Percentiles rank a stretch among this genome's conserved stretches.
phyloP scores from a whole-genome alignment of 305 asterid species.

The Coffea humblotiana region DNA sequence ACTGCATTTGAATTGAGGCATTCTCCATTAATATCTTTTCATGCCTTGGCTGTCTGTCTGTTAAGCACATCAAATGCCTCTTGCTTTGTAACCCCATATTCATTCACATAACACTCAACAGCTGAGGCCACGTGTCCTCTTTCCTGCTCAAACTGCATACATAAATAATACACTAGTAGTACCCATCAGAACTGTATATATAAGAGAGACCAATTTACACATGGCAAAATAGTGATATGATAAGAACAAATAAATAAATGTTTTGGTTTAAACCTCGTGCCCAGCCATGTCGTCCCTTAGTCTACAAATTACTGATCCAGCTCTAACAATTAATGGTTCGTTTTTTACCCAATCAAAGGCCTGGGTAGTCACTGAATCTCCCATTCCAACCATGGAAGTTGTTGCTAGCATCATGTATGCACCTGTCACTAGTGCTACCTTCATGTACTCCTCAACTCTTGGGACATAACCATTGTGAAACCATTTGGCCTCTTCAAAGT shows the following conservation, averaged over 20 bases:
- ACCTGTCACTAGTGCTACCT: conserved; percentile 23
- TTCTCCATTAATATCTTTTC: conserved; percentile 44
- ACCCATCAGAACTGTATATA: no score
- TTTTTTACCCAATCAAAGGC: conserved; percentile 34
- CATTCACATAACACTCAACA: conserved; percentile 33
- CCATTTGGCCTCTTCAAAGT: conserved; percentile 46
- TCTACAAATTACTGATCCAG: conserved; percentile 26
- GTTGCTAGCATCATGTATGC: conserved; percentile 34
- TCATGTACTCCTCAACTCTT: conserved; percentile 41
- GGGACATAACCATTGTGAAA: conserved; percentile 25
- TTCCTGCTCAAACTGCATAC: conserved; percentile 28
- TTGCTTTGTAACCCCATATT: conserved; percentile 26
- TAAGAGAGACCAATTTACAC: no score
- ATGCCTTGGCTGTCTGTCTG: conserved; percentile 14
- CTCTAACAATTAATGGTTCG: conserved; percentile 31
- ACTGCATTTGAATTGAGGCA: conserved; percentile 21
- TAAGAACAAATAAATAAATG: no score
- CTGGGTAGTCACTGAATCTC: conserved; percentile 5
- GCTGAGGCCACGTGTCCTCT: conserved; percentile 19
- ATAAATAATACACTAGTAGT: no score
- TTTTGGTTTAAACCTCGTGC: conserved; percentile 6
- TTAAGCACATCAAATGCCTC: conserved; percentile 24
- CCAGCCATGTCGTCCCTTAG: conserved; percentile 18
- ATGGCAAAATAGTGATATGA: no score
- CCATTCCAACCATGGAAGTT: conserved; percentile 37